These are phyloP conservation scores for Chenopodium album DNA, from an alignment of 148 eudicot genomes.

Conservation along the genomic window DNA sequence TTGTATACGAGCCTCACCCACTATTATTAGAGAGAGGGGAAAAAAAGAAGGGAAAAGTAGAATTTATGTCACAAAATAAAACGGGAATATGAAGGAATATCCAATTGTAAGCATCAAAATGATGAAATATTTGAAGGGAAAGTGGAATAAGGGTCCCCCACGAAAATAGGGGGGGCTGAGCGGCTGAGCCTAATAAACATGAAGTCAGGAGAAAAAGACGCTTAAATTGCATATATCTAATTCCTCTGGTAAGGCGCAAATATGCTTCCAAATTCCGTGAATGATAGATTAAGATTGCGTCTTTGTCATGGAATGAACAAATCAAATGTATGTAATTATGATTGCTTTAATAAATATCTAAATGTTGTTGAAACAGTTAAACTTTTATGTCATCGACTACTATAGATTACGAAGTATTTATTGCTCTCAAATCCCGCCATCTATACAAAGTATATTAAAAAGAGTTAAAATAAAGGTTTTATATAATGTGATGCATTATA, in stretches of 20 bases:
- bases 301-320: conserved; percentile 8
- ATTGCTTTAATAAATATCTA: not conserved
- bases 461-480: no score
- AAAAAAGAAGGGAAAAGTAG: not conserved
- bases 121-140: not conserved
- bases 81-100: not conserved
- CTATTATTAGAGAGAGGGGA: no score
- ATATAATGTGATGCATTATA: no score
- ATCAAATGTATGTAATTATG: not conserved
- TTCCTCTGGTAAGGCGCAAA: not conserved
- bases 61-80: not conserved
- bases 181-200: not conserved
- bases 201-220: not conserved
- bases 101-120: not conserved
- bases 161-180: no score
- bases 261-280: not conserved
- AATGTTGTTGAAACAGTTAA: not conserved
- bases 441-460: no score
- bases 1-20: no score
- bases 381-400: not conserved
- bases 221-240: not conserved
- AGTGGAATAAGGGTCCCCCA: not conserved
- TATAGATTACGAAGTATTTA: not conserved
- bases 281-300: not conserved
- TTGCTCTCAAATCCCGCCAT: not conserved